Evolutionary conservation across 306 rosid genomes (phyloP).

Genomic region (cucumber (Cucumis sativus)): Cucumber_9930_V3 NC_026660.2:6362501-6363000

Average conservation of each 20-base stretch:
- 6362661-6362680: not conserved
- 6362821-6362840: not conserved
- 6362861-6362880: not conserved
- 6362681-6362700: too few relatives aligned
- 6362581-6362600: constrained; percentile 8
- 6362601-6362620: not conserved
- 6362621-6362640: too few relatives aligned
- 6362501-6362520: constrained; percentile 7
- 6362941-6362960: too few relatives aligned
- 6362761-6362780: not conserved
- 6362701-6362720: not conserved
- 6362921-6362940: not conserved
- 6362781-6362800: not conserved
- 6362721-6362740: not conserved
- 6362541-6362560: not conserved
- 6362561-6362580: not conserved
- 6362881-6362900: not conserved
- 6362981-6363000: too few relatives aligned
- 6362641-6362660: not conserved
- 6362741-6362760: not conserved
- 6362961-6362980: too few relatives aligned
- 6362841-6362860: accelerated
- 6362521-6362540: not conserved
- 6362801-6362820: not conserved
- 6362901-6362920: not conserved